Conservation (phyloP, 2,329 filamentous ascomycete species). For the Colletotrichum sp. region DNA sequence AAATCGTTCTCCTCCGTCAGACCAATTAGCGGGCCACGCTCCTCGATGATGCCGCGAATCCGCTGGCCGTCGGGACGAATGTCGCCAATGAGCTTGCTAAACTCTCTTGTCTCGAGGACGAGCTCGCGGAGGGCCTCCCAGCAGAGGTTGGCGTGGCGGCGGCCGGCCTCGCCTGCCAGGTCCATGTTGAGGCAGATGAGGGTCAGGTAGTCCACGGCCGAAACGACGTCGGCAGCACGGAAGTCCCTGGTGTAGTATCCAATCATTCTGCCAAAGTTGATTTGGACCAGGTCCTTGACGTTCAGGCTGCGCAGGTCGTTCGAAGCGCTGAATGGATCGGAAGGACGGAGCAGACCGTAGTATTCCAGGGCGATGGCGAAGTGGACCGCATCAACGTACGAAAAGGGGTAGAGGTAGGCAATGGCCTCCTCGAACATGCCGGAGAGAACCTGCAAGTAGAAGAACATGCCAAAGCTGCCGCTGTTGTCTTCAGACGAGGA, state of each 20-base stretch:
- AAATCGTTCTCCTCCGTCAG: conserved; percentile 83
- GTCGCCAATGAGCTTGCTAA: conserved; percentile 91
- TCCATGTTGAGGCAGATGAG: conserved; percentile 93
- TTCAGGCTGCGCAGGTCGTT: conserved; percentile 73
- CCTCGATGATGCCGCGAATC: conserved; percentile 86
- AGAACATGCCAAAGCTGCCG: conserved; percentile 86
- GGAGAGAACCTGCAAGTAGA: conserved; percentile 88
- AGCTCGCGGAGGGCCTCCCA: conserved; percentile 93
- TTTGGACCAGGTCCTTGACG: conserved; percentile 74
- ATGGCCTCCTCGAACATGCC: conserved; percentile 96
- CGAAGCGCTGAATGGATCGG: conserved; percentile 76
- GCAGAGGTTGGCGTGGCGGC: conserved; percentile 80
- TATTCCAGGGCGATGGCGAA: conserved; percentile 89
- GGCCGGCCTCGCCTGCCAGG: conserved; percentile 74
- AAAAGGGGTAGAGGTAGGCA: conserved; percentile 88
- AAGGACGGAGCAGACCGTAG: conserved; percentile 87
- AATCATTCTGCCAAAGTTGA: conserved; percentile 93
- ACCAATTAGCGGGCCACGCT: conserved; percentile 81
- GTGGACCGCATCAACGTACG: conserved; percentile 92
- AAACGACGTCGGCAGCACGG: conserved; percentile 85
- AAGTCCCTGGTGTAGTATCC: conserved; percentile 97
- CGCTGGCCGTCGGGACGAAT: conserved; percentile 85
- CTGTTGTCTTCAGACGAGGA: conserved; percentile 77
- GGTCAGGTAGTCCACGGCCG: conserved; percentile 91
- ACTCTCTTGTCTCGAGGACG: conserved; percentile 95